These are phyloP conservation scores for Durusdinium trenchii DNA, from an alignment of 73 alveolate species.

Conservation along the genomic window DNA sequence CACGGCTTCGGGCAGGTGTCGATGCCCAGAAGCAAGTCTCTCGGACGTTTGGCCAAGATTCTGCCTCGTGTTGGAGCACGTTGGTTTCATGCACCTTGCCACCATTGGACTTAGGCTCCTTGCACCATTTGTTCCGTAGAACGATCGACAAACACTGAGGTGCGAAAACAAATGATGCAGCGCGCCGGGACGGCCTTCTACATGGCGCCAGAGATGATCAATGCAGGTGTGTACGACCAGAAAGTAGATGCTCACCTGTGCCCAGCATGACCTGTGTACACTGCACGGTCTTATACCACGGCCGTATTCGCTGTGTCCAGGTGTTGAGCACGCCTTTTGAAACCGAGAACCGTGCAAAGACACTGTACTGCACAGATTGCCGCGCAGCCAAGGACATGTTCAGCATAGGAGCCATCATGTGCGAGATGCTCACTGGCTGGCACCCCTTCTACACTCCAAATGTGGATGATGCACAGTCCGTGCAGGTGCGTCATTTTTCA, in stretches of 20 bases:
- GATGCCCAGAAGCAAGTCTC: conserved; percentile 43
- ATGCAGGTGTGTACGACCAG: conserved; percentile 95
- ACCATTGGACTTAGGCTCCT: no score
- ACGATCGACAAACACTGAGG: no score
- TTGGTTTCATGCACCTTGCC: conserved; percentile 41
- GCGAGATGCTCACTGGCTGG: conserved; percentile 82
- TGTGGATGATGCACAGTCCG: conserved; percentile 83
- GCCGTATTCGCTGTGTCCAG: no score
- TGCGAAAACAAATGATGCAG: conserved; percentile 65
- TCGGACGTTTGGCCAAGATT: conserved; percentile 71
- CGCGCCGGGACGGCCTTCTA: conserved; percentile 97
- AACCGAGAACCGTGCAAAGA: no score
- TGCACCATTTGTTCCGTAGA: no score
- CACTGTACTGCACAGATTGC: no score
- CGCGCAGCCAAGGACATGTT: conserved; percentile 49
- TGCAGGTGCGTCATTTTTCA: conserved; percentile 14
- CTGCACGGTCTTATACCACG: no score
- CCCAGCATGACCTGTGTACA: no score
- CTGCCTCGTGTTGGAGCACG: conserved; percentile 67
- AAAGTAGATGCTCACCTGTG: conserved; percentile 79
- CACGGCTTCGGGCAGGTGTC: conserved; percentile 59
- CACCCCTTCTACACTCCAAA: conserved; percentile 71
- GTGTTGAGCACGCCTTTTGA: no score
- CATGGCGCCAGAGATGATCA: conserved; percentile 97
- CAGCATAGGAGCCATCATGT: conserved; percentile 76